Evolutionary conservation across 2,329 filamentous ascomycete genomes (phyloP), one percentile per base, ranked within the genome.

Genomic region (Fusarium hainanense): DNA sequence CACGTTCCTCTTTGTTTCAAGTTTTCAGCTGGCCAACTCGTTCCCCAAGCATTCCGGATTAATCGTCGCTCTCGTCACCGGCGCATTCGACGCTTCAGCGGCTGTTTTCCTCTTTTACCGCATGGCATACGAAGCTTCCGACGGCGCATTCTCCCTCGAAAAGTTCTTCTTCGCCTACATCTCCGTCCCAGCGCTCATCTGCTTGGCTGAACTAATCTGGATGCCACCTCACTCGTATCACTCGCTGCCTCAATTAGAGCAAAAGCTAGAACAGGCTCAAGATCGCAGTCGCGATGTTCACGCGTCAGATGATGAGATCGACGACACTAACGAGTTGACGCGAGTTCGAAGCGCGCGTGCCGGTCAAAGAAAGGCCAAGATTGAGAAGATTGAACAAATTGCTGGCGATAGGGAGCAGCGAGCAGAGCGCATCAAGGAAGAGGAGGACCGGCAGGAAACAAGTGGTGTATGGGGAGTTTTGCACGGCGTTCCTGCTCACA

Each of bases 1-100:
- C 0, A 91, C 92, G 2, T 94, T 93, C 75, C 86, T 93, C 52
- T 95, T 93, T 77, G 92, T 95, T 47, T 90, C 92, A 3, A 92
- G 90, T 6, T 95, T 94, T 78, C 92, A 95, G 75, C 85, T 95
- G 43, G 92, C 92, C 20, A 95, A 95, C 77, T 89, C 92, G 3
- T 95, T 96, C 72, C 92, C 92, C 2, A 86, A 85, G 52, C 85
- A 91, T 72, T 92, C 91, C 3, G 92, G 92, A 1, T 81, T 93
- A 9, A 92, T 95, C 58, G 83, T 96, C 11, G 92, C 93, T 5
- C 84, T 93, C 34, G 81, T 96, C 46, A 95, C 92, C 0, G 92
- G 92, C 3, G 91, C 92, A 3, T 96, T 95, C 77, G 93, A 96
- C 77, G 90, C 92, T 2, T 94, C 92, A 1, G 93, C 91, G 61